A percentile compares a stretch with the other conserved stretches of the same genome.
Conservation (phyloP, 805 yeast genomes). For the Scheffersomyces stipitis region DNA sequence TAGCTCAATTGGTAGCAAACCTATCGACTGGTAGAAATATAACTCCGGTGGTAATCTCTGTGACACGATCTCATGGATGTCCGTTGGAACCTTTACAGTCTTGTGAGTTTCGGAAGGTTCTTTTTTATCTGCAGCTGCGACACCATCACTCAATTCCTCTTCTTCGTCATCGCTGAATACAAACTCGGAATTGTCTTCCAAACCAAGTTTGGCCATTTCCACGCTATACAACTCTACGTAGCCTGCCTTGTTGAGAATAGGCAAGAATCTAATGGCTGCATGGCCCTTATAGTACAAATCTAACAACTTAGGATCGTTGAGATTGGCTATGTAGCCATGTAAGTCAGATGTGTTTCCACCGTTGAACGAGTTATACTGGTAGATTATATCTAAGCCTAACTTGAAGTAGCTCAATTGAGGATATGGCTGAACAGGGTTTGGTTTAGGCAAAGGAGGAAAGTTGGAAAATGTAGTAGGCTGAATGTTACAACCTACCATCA, state of each 20-base stretch:
- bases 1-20: constrained; percentile 63
- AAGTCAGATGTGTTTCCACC: constrained; percentile 26
- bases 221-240: constrained; percentile 56
- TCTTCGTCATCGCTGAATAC: constrained; percentile 13
- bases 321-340: constrained; percentile 47
- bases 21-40: constrained; percentile 77
- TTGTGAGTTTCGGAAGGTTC: constrained; percentile 6
- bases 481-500: constrained; percentile 75
- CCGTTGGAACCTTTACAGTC: constrained; percentile 59
- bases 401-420: constrained; percentile 42
- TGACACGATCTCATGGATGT: constrained; percentile 78
- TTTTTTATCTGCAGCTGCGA: constrained; percentile 13
- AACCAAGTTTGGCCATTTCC: constrained; percentile 40
- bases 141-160: constrained; percentile 6
- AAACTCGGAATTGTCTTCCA: constrained; percentile 17
- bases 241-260: constrained; percentile 71
- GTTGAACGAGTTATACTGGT: constrained; percentile 29
- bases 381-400: constrained; percentile 39
- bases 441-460: constrained; percentile 47
- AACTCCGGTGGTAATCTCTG: constrained; percentile 85
- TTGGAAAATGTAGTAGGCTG: constrained; percentile 64
- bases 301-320: constrained; percentile 46
- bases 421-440: constrained; percentile 39
- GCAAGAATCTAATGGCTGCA: constrained; percentile 67
- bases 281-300: constrained; percentile 65